Evolutionary conservation across 352 stramenopile species (phyloP).

Genomic region (Globisporangium ultimum): DNA sequence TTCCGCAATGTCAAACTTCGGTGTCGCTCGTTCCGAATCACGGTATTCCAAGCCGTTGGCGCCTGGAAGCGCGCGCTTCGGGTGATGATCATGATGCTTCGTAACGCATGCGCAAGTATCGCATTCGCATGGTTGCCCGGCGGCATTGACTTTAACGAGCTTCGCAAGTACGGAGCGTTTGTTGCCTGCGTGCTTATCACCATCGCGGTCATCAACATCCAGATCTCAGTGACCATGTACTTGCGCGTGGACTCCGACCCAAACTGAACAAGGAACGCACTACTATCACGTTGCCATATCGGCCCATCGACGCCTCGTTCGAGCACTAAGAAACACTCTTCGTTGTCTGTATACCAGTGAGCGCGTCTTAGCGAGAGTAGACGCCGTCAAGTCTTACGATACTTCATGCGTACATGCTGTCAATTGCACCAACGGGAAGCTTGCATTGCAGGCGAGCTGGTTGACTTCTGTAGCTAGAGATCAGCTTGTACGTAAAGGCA

Average conservation of each 20-base stretch:
- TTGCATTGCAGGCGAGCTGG: too few species aligned
- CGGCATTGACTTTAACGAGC: conserved; percentile 24
- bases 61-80: background rate
- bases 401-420: too few species aligned
- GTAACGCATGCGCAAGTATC: background rate
- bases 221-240: conserved; percentile 27
- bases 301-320: too few species aligned
- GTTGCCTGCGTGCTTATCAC: conserved; percentile 23
- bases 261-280: background rate
- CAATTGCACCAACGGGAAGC: too few species aligned
- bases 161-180: conserved; percentile 22
- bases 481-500: too few species aligned
- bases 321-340: too few species aligned
- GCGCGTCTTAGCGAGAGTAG: too few species aligned
- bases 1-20: too few species aligned
- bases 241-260: conserved; percentile 1
- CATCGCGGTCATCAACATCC: conserved; percentile 28
- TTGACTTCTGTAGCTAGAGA: too few species aligned
- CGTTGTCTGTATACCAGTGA: too few species aligned
- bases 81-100: conserved; percentile 1
- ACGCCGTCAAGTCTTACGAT: too few species aligned
- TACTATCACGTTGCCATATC: background rate
- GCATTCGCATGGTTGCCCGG: conserved; percentile 1
- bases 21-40: too few species aligned
- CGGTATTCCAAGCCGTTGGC: background rate